These are phyloP conservation scores for Lentinula novae-zelandiae DNA, from an alignment of 1,284 basidiomycete genomes.

Conservation along the genomic window DNA sequence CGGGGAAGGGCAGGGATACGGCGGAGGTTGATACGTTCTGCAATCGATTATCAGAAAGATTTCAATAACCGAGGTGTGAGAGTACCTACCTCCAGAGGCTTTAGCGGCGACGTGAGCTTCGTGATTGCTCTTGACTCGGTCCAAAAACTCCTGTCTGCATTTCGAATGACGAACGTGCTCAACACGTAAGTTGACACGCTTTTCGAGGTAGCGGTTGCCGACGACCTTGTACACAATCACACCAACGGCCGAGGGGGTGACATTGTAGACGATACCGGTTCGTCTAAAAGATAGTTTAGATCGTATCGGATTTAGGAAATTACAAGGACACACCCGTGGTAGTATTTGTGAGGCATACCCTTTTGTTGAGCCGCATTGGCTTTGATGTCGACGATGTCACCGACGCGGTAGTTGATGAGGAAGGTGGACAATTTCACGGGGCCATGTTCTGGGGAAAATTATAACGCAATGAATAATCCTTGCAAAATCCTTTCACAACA, in stretches of 20 bases:
- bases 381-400: constrained; percentile 99
- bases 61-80: not conserved
- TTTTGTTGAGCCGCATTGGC: constrained; percentile 99
- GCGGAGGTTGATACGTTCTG: constrained; percentile 84
- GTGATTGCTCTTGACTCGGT: constrained; percentile 94
- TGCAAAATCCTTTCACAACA: not conserved
- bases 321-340: constrained; percentile 66
- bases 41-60: constrained; percentile 7
- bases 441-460: constrained; percentile 73
- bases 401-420: constrained; percentile 90
- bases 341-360: constrained; percentile 99
- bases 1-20: constrained; percentile 86
- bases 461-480: not conserved
- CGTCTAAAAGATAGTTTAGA: constrained; percentile 47
- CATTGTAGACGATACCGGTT: constrained; percentile 98
- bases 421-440: constrained; percentile 90
- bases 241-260: constrained; percentile 92
- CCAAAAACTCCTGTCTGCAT: constrained; percentile 98
- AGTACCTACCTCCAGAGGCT: constrained; percentile 80
- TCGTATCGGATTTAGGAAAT: not conserved
- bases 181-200: constrained; percentile 98
- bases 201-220: constrained; percentile 98
- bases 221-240: constrained; percentile 99
- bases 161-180: constrained; percentile 99
- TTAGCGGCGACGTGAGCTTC: constrained; percentile 82